Evolutionary conservation across 768 basidiomycete genomes (phyloP).

Genomic region (Termitomyces sp.): DNA sequence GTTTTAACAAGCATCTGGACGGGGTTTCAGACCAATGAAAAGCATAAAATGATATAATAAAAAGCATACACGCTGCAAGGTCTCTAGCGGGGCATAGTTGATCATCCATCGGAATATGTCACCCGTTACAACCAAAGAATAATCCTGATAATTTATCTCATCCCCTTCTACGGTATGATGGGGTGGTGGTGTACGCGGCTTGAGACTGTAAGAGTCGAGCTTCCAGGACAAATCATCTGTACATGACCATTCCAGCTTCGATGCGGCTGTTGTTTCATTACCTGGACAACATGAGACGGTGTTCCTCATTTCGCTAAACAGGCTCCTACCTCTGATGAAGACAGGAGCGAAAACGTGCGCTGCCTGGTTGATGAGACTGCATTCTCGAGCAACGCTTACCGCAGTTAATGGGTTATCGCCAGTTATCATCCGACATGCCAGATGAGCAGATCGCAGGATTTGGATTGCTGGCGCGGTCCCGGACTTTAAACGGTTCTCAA

Average conservation of each 20-base stretch:
- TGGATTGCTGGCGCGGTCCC: conserved; percentile 90
- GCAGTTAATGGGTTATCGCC: conserved; percentile 97
- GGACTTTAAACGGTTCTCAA: conserved; percentile 95
- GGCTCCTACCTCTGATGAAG: conserved; percentile 64
- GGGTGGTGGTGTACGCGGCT: conserved; percentile 67
- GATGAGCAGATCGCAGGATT: conserved; percentile 79
- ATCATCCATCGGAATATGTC: conserved; percentile 99
- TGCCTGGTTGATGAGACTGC: conserved; percentile 79
- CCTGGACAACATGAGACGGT: conserved; percentile 31
- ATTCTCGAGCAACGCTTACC: conserved; percentile 94
- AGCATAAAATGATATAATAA: neutral
- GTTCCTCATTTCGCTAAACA: neutral
- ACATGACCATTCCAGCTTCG: conserved; percentile 84
- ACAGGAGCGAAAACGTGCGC: conserved; percentile 83
- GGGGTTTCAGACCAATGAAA: neutral
- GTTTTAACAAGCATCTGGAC: conserved; percentile 93
- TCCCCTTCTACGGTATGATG: conserved; percentile 66
- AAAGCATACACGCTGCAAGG: conserved; percentile 76
- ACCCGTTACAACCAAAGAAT: conserved; percentile 86
- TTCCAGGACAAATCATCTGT: conserved; percentile 85
- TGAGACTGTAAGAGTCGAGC: conserved; percentile 84
- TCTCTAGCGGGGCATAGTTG: conserved; percentile 90
- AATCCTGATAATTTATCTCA: conserved; percentile 78
- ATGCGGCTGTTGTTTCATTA: conserved; percentile 39
- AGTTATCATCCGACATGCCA: conserved; percentile 96